Evolutionary conservation across 163 green algal genomes (phyloP).

Genomic region (Volvox carteri): DNA sequence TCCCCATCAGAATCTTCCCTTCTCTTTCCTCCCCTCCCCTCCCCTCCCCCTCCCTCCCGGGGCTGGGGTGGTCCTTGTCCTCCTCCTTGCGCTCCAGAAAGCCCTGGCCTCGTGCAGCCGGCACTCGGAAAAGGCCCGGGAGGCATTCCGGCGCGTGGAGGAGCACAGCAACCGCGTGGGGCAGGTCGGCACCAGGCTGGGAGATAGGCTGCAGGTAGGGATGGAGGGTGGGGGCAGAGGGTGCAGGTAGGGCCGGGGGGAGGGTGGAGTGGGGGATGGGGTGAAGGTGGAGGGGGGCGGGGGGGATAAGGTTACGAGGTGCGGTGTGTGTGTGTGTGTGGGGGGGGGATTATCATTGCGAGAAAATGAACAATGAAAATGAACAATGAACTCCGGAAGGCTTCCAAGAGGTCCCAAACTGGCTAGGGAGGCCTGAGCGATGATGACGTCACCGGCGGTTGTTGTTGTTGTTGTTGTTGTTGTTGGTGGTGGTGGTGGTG

Average conservation of each 20-base stretch:
- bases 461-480: no score
- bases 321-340: no score
- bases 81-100: constrained; percentile 50
- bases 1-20: neutral
- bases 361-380: no score
- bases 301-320: neutral
- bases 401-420: no score
- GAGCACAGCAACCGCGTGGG: constrained; percentile 64
- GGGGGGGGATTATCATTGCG: no score
- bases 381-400: no score
- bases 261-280: neutral
- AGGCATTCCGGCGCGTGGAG: constrained; percentile 73
- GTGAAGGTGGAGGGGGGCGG: neutral
- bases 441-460: no score
- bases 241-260: neutral
- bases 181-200: constrained; percentile 72
- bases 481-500: no score
- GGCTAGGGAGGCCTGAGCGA: no score
- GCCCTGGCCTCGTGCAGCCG: neutral
- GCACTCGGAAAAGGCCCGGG: constrained; percentile 34
- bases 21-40: neutral
- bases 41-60: no score
- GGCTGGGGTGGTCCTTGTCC: no score
- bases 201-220: constrained; percentile 71
- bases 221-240: neutral